Percentiles rank a stretch among this genome's conserved stretches.
These are phyloP conservation scores for Andrographis paniculata DNA, from an alignment of 305 asterid species.

Conservation along the genomic window DNA sequence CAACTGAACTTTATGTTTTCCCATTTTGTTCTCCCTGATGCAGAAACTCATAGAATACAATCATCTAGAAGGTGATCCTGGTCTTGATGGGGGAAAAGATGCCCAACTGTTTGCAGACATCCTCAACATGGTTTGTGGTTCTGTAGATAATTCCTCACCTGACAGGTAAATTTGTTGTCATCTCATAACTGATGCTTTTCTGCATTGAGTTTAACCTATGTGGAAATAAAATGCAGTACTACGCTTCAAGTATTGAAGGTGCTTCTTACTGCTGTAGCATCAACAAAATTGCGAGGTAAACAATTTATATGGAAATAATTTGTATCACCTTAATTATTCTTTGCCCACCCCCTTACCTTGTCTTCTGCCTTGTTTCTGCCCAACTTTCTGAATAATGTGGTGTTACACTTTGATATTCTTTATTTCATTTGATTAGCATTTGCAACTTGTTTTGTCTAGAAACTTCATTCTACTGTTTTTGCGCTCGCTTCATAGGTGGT, in stretches of 20 bases:
- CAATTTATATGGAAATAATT: too few relatives aligned
- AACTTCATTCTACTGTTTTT: conserved; percentile 5
- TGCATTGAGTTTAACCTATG: conserved; percentile 23
- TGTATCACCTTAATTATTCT: conserved; percentile 17
- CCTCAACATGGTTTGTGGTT: conserved; percentile 78
- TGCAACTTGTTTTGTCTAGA: conserved; percentile 3
- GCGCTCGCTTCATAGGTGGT: conserved; percentile 12
- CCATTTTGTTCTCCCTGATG: conserved; percentile 16
- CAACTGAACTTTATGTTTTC: conserved; percentile 2
- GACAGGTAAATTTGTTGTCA: conserved; percentile 58
- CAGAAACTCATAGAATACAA: conserved; percentile 98
- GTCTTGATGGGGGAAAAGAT: conserved; percentile 79
- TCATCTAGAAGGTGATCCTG: conserved; percentile 99
- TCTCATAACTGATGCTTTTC: conserved; percentile 18
- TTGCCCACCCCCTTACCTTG: conserved; percentile 8
- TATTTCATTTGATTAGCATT: neutral
- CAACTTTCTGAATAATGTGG: too few relatives aligned
- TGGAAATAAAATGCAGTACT: conserved; percentile 62
- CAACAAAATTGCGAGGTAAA: conserved; percentile 87
- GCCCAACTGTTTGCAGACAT: conserved; percentile 68
- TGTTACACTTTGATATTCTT: conserved; percentile 2
- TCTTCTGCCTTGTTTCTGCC: too few relatives aligned
- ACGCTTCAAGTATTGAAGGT: conserved; percentile 97
- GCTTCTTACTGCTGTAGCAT: conserved; percentile 93
- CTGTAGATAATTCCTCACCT: conserved; percentile 93